These are phyloP conservation scores for Candida railenensis DNA, from an alignment of 805 yeast species.

Conservation along the genomic window DNA sequence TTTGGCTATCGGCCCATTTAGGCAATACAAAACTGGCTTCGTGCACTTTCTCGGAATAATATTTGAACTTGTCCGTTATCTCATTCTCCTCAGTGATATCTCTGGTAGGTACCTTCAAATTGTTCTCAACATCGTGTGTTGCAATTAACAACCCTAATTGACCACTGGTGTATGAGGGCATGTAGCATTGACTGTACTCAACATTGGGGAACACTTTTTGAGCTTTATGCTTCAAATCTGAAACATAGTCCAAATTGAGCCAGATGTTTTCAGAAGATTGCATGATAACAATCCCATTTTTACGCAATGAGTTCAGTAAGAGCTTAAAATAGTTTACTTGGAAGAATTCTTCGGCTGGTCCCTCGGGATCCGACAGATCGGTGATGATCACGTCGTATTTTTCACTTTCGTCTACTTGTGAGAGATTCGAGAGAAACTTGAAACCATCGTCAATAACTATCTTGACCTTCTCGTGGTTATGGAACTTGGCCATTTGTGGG, in stretches of 20 bases:
- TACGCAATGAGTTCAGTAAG: slow-evolving; percentile 59
- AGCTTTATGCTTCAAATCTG: slow-evolving; percentile 47
- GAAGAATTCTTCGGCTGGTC: slow-evolving; percentile 90
- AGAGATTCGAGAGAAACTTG: slow-evolving; percentile 50
- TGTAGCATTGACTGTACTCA: slow-evolving; percentile 72
- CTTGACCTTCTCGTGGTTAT: slow-evolving; percentile 62
- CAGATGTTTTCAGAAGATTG: slow-evolving; percentile 77
- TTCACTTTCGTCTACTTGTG: slow-evolving; percentile 29
- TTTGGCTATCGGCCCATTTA: slow-evolving; percentile 61
- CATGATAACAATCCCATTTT: slow-evolving; percentile 71
- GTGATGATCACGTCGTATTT: slow-evolving; percentile 83
- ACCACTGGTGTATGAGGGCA: slow-evolving; percentile 88
- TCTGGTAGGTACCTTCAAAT: slow-evolving; percentile 54
- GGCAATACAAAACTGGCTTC: slow-evolving; percentile 75
- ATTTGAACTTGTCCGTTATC: slow-evolving; percentile 53
- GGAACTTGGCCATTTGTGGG: slow-evolving; percentile 71
- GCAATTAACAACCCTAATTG: slow-evolving; percentile 80
- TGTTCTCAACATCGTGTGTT: slow-evolving; percentile 48
- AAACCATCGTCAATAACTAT: slow-evolving; percentile 82
- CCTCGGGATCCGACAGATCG: slow-evolving; percentile 94
- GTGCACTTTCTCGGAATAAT: slow-evolving; percentile 69
- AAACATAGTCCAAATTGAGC: slow-evolving; percentile 59
- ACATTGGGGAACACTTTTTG: slow-evolving; percentile 58
- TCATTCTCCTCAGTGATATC: slow-evolving; percentile 28
- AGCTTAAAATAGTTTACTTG: slow-evolving; percentile 73